These are phyloP conservation scores for Oenanthe javanica DNA, from an alignment of 140 eudicot species.

Conservation along the genomic window DNA sequence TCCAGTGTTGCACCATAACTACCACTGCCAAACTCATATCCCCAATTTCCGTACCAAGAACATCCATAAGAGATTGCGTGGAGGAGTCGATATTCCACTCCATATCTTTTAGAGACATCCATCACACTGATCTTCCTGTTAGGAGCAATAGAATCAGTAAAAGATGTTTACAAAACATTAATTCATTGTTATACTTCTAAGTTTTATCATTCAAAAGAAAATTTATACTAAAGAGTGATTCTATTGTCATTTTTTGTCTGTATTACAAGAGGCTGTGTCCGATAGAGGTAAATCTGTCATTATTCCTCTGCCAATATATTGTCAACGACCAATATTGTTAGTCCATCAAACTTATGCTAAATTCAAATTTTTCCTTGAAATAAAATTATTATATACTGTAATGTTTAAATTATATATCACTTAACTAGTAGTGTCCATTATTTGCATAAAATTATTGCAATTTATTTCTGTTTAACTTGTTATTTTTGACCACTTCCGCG, in stretches of 20 bases:
- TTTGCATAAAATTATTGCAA: no score
- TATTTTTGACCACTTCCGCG: background rate
- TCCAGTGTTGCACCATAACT: background rate
- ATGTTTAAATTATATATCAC: no score
- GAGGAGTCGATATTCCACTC: constrained; percentile 1
- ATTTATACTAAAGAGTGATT: background rate
- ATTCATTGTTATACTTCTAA: background rate
- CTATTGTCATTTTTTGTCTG: background rate
- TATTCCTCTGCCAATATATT: background rate
- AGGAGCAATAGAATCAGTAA: background rate
- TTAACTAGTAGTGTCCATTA: no score
- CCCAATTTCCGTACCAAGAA: constrained; percentile 11
- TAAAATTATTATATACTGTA: no score
- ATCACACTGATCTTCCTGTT: constrained; percentile 14
- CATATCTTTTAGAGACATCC: constrained; percentile 6
- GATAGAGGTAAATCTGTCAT: background rate
- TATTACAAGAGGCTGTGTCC: background rate
- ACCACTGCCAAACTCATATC: constrained; percentile 1
- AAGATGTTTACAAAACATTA: background rate
- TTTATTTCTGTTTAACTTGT: background rate
- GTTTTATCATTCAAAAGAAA: background rate
- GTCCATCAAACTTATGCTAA: background rate
- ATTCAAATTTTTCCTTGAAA: no score
- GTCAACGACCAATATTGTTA: background rate
- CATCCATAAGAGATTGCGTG: constrained; percentile 4